Conservation (phyloP, 768 basidiomycete genomes). For the Myochromella boudieri region DNA sequence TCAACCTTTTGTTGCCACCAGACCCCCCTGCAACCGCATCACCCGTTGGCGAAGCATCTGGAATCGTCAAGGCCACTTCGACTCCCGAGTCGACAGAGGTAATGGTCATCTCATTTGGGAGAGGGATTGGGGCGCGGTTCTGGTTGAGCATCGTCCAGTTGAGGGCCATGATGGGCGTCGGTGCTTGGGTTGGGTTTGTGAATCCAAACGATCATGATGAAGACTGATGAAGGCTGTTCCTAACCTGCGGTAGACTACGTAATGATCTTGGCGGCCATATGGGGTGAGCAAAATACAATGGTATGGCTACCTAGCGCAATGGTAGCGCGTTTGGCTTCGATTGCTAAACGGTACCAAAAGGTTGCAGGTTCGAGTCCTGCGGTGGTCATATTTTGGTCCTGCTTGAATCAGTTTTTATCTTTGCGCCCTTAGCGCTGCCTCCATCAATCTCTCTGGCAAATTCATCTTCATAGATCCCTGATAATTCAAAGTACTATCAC, state of each 20-base stretch:
- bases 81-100: slow-evolving; percentile 55
- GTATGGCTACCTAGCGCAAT: slow-evolving; percentile 51
- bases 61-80: slow-evolving; percentile 58
- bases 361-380: slow-evolving; percentile 81
- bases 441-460: no score
- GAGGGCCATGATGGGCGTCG: slow-evolving; percentile 57
- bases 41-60: slow-evolving; percentile 46
- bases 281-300: no score
- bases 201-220: background rate
- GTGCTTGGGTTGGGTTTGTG: background rate
- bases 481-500: no score
- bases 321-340: slow-evolving; percentile 97
- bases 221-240: background rate
- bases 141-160: slow-evolving; percentile 74
- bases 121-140: slow-evolving; percentile 58
- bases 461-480: no score
- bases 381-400: background rate
- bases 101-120: slow-evolving; percentile 62
- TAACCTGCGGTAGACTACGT: background rate
- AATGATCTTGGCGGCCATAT: background rate
- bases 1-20: slow-evolving; percentile 55
- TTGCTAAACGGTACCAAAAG: slow-evolving; percentile 78
- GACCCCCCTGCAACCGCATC: slow-evolving; percentile 46
- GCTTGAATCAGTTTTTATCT: background rate
- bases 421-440: no score